Conservation (phyloP, 139 green algal genomes). For the Picochlorum sp. region DNA sequence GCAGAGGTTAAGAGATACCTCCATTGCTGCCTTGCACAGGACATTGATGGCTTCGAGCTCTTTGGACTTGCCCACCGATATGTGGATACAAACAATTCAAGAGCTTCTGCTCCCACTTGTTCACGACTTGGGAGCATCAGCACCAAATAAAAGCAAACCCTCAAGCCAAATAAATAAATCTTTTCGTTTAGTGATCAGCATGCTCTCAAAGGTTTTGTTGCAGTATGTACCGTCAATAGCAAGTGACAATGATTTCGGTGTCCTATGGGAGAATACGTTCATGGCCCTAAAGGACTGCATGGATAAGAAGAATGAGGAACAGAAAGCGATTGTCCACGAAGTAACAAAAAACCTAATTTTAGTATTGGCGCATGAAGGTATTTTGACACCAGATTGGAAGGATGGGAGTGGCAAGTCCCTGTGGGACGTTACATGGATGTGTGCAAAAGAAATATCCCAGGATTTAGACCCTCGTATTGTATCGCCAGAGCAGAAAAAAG, state of each 20-base stretch:
- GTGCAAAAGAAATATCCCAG: slow-evolving; percentile 39
- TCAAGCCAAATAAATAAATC: slow-evolving; percentile 43
- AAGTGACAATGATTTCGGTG: slow-evolving; percentile 33
- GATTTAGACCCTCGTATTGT: slow-evolving; percentile 21
- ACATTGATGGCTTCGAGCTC: slow-evolving; percentile 53
- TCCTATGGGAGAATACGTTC: slow-evolving; percentile 45
- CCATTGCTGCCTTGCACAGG: slow-evolving; percentile 53
- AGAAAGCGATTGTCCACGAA: slow-evolving; percentile 80
- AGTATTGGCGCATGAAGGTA: slow-evolving; percentile 66
- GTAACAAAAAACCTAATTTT: slow-evolving; percentile 93
- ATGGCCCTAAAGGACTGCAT: slow-evolving; percentile 39
- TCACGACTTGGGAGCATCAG: slow-evolving; percentile 5
- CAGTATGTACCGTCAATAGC: slow-evolving; percentile 36
- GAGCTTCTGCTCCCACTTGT: slow-evolving; percentile 47
- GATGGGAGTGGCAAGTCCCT: slow-evolving; percentile 33
- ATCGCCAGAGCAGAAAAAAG: neutral
- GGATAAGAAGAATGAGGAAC: slow-evolving; percentile 43
- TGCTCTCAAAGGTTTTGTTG: slow-evolving; percentile 60
- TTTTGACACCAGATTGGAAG: slow-evolving; percentile 43
- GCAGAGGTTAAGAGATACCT: slow-evolving; percentile 46
- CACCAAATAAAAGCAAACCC: neutral
- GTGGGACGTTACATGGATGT: slow-evolving; percentile 71
- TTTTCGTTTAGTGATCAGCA: slow-evolving; percentile 41
- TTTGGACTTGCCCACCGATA: slow-evolving; percentile 40
- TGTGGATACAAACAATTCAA: slow-evolving; percentile 41